phyloP scores from a whole-genome alignment of 208 protist genomes.

The Crithidia acanthocephali region DNA sequence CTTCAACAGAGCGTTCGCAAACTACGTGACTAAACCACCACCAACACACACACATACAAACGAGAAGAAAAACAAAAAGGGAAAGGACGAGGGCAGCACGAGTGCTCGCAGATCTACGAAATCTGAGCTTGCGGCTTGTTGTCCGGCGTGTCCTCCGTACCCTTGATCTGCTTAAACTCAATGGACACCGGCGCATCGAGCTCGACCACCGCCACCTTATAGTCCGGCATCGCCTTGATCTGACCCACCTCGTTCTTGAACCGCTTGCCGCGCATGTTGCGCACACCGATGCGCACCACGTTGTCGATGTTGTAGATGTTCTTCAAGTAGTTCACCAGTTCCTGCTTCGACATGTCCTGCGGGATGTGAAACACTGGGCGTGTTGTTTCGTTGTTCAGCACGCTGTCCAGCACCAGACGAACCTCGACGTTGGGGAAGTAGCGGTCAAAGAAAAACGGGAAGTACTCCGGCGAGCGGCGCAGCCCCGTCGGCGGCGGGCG shows the following conservation, averaged over 20 bases:
- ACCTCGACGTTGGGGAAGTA: conserved; percentile 89
- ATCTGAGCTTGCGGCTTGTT: conserved; percentile 76
- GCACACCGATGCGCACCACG: conserved; percentile 67
- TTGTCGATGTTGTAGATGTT: conserved; percentile 90
- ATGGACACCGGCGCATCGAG: conserved; percentile 83
- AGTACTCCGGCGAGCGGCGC: conserved; percentile 76
- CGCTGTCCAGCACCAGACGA: conserved; percentile 81
- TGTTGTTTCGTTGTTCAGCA: conserved; percentile 88
- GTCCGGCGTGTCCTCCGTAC: conserved; percentile 85
- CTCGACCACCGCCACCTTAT: conserved; percentile 84
- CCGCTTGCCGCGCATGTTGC: conserved; percentile 71
- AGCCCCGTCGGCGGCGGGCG: conserved; percentile 82
- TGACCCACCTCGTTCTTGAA: conserved; percentile 91
- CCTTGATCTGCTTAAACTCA: conserved; percentile 91
- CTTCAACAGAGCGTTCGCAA: too few species aligned
- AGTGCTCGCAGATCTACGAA: conserved; percentile 25
- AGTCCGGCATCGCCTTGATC: conserved; percentile 79
- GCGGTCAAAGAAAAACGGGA: conserved; percentile 78
- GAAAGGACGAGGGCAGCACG: too few species aligned
- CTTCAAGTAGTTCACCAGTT: conserved; percentile 86
- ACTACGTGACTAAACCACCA: too few species aligned
- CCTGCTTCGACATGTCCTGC: conserved; percentile 84
- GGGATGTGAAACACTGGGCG: conserved; percentile 83
- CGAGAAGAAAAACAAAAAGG: neutral
- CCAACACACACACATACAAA: neutral